Conservation (phyloP, 306 rosid species). For the Pyrus bretschneideri region DNA sequence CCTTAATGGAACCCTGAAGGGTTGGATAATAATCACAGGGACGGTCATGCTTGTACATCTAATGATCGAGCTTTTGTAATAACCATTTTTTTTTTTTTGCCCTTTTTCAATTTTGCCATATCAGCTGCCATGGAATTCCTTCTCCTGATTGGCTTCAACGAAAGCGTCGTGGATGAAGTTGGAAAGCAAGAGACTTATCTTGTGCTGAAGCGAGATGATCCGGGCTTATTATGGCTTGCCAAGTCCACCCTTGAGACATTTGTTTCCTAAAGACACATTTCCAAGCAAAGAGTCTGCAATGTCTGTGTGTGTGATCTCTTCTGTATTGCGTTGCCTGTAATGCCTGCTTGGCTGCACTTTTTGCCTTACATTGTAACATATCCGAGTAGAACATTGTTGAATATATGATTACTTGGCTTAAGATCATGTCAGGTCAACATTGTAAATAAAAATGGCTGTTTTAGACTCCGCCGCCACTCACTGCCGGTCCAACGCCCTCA, state of each 20-base stretch:
- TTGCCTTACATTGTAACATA: neutral
- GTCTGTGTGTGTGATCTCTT: neutral
- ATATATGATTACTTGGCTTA: neutral
- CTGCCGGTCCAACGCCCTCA: too few relatives aligned
- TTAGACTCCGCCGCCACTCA: neutral
- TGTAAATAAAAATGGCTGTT: neutral
- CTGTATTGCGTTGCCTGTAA: neutral
- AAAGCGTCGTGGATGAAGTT: conserved; percentile 56
- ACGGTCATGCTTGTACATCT: neutral
- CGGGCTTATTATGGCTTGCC: conserved; percentile 90
- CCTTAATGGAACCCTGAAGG: neutral
- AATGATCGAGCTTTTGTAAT: neutral
- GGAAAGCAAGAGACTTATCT: conserved; percentile 70
- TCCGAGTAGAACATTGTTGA: neutral
- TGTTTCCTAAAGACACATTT: neutral
- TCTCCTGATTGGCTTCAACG: conserved; percentile 58
- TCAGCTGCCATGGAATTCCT: conserved; percentile 88
- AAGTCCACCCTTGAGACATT: conserved; percentile 72
- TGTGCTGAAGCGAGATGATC: conserved; percentile 86
- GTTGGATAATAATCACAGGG: neutral
- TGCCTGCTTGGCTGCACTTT: neutral
- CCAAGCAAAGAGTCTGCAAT: neutral
- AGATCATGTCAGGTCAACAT: neutral
- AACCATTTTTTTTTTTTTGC: too few relatives aligned
- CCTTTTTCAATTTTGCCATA: conserved; percentile 2